Evolutionary conservation across 768 basidiomycete genomes (phyloP).

Genomic region (Aureoboletus auriporus): DNA sequence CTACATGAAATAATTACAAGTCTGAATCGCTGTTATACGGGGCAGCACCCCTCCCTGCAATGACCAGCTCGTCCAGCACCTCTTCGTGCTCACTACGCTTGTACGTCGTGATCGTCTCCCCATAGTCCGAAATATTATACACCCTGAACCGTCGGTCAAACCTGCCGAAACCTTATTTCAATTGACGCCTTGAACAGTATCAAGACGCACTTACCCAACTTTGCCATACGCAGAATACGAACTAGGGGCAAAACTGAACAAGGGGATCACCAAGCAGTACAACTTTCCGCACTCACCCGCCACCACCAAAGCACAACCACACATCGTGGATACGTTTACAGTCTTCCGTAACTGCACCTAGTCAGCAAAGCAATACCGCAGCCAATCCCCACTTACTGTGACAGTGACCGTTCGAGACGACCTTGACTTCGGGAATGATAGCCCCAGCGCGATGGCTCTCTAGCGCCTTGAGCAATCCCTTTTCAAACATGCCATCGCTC

Average conservation of each 20-base stretch:
- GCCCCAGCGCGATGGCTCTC: slow-evolving; percentile 63
- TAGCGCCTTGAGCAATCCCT: slow-evolving; percentile 66
- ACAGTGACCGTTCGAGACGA: slow-evolving; percentile 86
- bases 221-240: slow-evolving; percentile 83
- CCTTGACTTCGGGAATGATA: slow-evolving; percentile 70
- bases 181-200: background rate
- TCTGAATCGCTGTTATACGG: too few species aligned
- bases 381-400: slow-evolving; percentile 51
- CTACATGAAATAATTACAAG: background rate
- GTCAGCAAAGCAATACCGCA: slow-evolving; percentile 4
- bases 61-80: slow-evolving; percentile 58
- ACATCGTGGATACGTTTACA: slow-evolving; percentile 81
- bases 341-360: slow-evolving; percentile 70
- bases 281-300: slow-evolving; percentile 48
- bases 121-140: slow-evolving; percentile 57
- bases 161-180: slow-evolving; percentile 29
- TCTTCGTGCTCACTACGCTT: slow-evolving; percentile 76
- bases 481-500: slow-evolving; percentile 81
- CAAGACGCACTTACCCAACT: slow-evolving; percentile 50
- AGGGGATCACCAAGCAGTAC: background rate
- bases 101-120: slow-evolving; percentile 56
- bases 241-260: slow-evolving; percentile 29
- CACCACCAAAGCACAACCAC: slow-evolving; percentile 91
- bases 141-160: slow-evolving; percentile 72
- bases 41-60: slow-evolving; percentile 44